Evolutionary conservation across 176 grass and related monocot genomes (phyloP).

Genomic region (Phragmites australis): DNA sequence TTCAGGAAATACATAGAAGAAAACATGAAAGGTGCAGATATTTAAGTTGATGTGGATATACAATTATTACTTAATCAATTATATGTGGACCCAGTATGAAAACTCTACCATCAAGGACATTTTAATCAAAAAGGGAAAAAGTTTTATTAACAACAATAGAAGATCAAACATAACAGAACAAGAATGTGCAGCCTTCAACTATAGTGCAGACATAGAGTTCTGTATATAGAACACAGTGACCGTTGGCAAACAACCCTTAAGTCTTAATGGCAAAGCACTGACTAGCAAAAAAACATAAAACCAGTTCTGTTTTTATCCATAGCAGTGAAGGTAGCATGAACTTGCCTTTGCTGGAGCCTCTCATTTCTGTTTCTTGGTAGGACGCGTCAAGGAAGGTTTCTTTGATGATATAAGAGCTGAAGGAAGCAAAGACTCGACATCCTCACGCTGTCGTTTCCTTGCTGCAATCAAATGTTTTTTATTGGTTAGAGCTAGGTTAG

Average conservation of each 20-base stretch:
- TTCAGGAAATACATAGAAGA: neutral
- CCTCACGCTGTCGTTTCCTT: slow-evolving; percentile 80
- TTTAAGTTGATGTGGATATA: neutral
- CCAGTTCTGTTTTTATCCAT: neutral
- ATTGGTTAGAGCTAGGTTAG: slow-evolving; percentile 8
- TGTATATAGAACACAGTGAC: neutral
- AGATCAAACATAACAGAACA: neutral
- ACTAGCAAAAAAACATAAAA: neutral
- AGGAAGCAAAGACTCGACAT: slow-evolving; percentile 66
- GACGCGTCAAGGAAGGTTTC: slow-evolving; percentile 48
- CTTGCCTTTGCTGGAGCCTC: slow-evolving; percentile 45
- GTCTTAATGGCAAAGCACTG: neutral
- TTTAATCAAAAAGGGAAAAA: neutral
- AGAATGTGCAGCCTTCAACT: neutral
- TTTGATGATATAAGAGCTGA: slow-evolving; percentile 78
- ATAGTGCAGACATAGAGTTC: neutral
- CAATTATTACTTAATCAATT: neutral
- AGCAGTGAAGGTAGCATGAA: slow-evolving; percentile 25
- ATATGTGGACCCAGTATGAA: neutral
- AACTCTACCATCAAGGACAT: neutral
- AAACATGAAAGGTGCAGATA: neutral
- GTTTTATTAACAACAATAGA: neutral
- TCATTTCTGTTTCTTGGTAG: slow-evolving; percentile 47
- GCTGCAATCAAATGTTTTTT: slow-evolving; percentile 54
- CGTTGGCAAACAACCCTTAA: slow-evolving; percentile 27